These are phyloP conservation scores for Salvia sclarea DNA, from an alignment of 305 asterid species.

Conservation along the genomic window DNA sequence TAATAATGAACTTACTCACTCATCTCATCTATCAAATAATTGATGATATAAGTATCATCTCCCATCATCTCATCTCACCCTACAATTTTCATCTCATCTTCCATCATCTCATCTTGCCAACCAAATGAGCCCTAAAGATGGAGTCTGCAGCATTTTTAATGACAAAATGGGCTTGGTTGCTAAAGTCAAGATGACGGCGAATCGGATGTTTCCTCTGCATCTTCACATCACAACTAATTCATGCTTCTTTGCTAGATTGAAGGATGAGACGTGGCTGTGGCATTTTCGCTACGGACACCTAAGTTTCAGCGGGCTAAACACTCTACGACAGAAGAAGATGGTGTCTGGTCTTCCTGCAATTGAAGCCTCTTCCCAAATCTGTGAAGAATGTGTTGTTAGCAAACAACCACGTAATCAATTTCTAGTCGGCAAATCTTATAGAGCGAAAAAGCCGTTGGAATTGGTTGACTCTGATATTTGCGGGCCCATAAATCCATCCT, in stretches of 20 bases:
- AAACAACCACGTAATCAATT: not conserved
- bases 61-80: no score
- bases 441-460: not conserved
- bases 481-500: not conserved
- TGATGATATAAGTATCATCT: no score
- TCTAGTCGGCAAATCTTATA: not conserved
- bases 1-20: no score
- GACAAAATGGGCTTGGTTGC: not conserved
- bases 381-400: conserved; percentile 18
- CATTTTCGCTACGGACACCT: conserved; percentile 13
- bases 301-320: not conserved
- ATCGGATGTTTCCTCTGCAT: not conserved
- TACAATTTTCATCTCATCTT: no score
- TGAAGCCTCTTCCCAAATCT: not conserved
- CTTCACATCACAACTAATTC: not conserved
- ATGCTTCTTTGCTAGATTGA: not conserved
- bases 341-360: not conserved
- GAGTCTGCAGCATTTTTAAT: not conserved
- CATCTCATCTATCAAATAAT: no score
- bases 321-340: not conserved
- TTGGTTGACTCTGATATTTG: not conserved
- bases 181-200: conserved; percentile 4
- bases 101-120: no score
- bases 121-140: no score
- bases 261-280: not conserved